Conservation (phyloP, 75 land plant genomes). For the Picea sitchensis region DNA sequence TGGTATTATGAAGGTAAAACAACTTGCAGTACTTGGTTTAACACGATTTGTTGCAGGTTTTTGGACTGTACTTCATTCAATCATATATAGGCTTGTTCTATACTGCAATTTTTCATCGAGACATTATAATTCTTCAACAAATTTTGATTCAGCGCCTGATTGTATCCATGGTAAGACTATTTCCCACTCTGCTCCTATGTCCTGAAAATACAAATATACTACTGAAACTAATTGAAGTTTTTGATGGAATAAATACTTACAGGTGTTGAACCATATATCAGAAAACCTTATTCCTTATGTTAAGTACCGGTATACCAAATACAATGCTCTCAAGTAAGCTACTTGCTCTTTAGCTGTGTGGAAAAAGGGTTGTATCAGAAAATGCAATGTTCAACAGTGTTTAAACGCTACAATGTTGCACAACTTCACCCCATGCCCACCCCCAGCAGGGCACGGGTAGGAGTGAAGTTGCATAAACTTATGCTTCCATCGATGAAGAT, state of each 20-base stretch:
- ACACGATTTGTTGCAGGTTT: constrained; percentile 56
- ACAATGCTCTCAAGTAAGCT: constrained; percentile 65
- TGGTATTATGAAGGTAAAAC: not conserved
- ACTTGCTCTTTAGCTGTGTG: not conserved
- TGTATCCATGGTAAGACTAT: constrained; percentile 59
- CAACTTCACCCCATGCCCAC: too few relatives aligned
- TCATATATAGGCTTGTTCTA: constrained; percentile 92
- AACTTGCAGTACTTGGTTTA: not conserved
- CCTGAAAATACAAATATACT: not conserved
- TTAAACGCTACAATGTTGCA: too few relatives aligned
- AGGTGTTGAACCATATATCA: constrained; percentile 77
- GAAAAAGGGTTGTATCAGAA: not conserved
- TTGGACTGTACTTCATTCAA: constrained; percentile 94
- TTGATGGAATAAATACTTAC: constrained; percentile 2
- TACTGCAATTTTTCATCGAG: constrained; percentile 70
- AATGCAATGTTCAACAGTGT: too few relatives aligned
- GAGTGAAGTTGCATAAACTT: not conserved
- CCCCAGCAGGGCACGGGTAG: too few relatives aligned
- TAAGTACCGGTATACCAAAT: constrained; percentile 69
- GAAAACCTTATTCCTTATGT: constrained; percentile 83
- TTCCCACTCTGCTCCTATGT: not conserved
- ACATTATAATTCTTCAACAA: constrained; percentile 65
- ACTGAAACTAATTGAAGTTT: not conserved
- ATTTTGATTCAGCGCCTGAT: constrained; percentile 81
- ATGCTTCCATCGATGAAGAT: not conserved